Evolutionary conservation across 305 asterid species (phyloP).

Genomic region (Coffea humblotiana): DNA sequence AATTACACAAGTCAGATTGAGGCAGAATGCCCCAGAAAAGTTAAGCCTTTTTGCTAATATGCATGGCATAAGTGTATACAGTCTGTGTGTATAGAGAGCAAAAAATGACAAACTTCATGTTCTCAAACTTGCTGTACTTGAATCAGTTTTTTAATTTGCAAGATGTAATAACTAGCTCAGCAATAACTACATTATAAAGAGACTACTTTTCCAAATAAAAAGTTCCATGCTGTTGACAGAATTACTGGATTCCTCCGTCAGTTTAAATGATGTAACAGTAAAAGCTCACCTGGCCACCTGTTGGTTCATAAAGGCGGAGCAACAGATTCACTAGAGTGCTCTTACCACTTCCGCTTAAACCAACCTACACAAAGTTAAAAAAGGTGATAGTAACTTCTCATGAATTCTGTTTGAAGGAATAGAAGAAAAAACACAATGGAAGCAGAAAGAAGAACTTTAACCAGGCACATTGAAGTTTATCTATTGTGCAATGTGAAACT

Average conservation of each 20-base stretch:
- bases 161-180: not conserved
- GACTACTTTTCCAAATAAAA: not conserved
- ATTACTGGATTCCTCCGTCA: not conserved
- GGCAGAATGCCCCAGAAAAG: not conserved
- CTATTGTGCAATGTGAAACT: not conserved
- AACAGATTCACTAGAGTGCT: slow-evolving; percentile 90
- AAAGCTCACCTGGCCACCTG: slow-evolving; percentile 74
- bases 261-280: slow-evolving; percentile 2
- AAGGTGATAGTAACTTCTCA: slow-evolving; percentile 17
- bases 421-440: not conserved
- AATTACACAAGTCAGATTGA: slow-evolving; percentile 11
- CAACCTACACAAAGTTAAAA: slow-evolving; percentile 50
- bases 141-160: not conserved
- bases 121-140: not conserved
- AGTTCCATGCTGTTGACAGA: not conserved
- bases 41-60: slow-evolving; percentile 5
- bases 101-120: too few species aligned
- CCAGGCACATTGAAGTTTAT: not conserved
- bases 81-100: not conserved
- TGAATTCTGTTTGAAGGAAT: not conserved
- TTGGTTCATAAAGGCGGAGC: slow-evolving; percentile 95
- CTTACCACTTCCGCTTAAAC: slow-evolving; percentile 99
- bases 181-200: not conserved
- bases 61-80: not conserved
- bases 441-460: not conserved